Conservation (phyloP, 129 eudicot genomes). For the Pseudognaphalium luteoalbum region DNA sequence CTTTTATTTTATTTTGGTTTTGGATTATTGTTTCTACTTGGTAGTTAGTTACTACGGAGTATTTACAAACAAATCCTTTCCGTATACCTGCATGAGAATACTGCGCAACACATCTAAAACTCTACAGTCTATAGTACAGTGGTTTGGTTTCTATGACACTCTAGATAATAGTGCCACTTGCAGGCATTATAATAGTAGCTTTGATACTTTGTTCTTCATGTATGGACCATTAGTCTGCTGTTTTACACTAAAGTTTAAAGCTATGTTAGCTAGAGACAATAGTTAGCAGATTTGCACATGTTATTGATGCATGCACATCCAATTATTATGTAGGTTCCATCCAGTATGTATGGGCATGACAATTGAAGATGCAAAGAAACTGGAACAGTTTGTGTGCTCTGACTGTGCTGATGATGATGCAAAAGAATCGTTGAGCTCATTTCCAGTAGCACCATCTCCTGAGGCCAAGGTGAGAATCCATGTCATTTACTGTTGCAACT, state of each 20-base stretch:
- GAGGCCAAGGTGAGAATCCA: constrained; percentile 57
- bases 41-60: not conserved
- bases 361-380: constrained; percentile 85
- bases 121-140: not conserved
- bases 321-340: constrained; percentile 67
- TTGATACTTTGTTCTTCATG: not conserved
- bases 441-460: constrained; percentile 48
- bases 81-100: not conserved
- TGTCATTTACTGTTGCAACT: not conserved
- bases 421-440: constrained; percentile 55
- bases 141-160: not conserved
- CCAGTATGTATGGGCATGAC: constrained; percentile 95
- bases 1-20: not conserved
- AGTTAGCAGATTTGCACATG: not conserved
- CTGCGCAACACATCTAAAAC: not conserved
- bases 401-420: constrained; percentile 69
- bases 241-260: not conserved
- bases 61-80: not conserved
- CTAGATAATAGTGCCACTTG: not conserved
- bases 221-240: not conserved
- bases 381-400: constrained; percentile 79
- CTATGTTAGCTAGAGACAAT: not conserved
- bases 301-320: not conserved
- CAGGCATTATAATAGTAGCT: not conserved
- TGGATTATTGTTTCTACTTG: not conserved